A percentile compares a stretch with the other conserved stretches of the same genome.
These are phyloP conservation scores for Fraxinus nigra DNA, from an alignment of 305 asterid genomes.

Conservation along the genomic window DNA sequence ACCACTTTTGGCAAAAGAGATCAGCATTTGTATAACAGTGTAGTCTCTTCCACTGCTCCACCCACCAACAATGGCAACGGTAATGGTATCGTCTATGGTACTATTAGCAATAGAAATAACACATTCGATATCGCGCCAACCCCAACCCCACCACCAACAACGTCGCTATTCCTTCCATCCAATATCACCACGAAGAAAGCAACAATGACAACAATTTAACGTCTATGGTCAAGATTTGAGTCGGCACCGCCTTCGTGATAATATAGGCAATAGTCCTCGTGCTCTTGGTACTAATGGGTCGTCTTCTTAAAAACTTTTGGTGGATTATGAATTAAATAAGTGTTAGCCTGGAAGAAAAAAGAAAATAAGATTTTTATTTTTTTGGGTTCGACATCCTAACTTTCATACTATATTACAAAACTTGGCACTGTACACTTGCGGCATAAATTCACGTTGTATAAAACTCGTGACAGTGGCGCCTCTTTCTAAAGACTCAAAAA, in stretches of 20 bases:
- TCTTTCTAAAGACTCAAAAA: too few species aligned
- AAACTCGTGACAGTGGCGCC: too few species aligned
- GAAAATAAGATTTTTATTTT: background rate
- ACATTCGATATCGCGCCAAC: background rate
- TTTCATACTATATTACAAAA: too few species aligned
- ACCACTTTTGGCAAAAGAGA: slow-evolving; percentile 51
- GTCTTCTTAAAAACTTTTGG: slow-evolving; percentile 43
- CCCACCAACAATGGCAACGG: slow-evolving; percentile 8
- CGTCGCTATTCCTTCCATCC: background rate
- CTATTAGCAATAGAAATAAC: background rate
- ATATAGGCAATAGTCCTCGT: slow-evolving; percentile 18
- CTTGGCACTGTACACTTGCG: too few species aligned
- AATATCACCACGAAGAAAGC: slow-evolving; percentile 21
- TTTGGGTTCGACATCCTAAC: too few species aligned
- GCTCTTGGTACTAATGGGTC: slow-evolving; percentile 59
- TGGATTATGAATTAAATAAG: slow-evolving; percentile 32
- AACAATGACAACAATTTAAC: slow-evolving; percentile 26
- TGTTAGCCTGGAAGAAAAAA: slow-evolving; percentile 13
- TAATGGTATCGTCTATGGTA: slow-evolving; percentile 21
- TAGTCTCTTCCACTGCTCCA: slow-evolving; percentile 18
- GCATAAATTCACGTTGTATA: too few species aligned
- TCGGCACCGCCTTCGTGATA: slow-evolving; percentile 26
- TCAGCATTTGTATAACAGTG: slow-evolving; percentile 23
- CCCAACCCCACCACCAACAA: too few species aligned
- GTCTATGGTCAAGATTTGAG: slow-evolving; percentile 26